These are phyloP conservation scores for Claviceps sp. DNA, from an alignment of 2,329 filamentous ascomycete genomes.

Conservation along the genomic window DNA sequence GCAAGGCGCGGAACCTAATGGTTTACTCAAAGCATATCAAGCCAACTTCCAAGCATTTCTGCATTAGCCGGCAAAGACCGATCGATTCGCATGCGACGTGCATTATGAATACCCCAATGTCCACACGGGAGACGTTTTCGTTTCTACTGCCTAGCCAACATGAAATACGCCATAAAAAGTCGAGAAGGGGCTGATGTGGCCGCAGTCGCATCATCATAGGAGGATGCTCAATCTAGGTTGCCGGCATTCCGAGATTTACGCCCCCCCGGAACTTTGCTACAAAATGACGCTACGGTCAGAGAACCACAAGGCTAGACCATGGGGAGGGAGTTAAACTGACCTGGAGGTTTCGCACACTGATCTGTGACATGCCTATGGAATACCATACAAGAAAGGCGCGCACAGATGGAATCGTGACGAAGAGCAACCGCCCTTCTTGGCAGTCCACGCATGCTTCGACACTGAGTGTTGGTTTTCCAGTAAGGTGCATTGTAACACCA, in stretches of 20 bases:
- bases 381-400: neutral
- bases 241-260: conserved; percentile 30
- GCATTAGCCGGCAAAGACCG: neutral
- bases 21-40: neutral
- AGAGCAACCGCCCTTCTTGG: conserved; percentile 8
- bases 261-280: conserved; percentile 11
- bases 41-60: neutral
- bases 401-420: neutral
- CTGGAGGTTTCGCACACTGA: conserved; percentile 9
- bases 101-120: too few relatives aligned
- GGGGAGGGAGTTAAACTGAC: conserved; percentile 11
- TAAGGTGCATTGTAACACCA: conserved; percentile 9
- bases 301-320: conserved; percentile 6
- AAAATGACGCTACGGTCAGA: conserved; percentile 9
- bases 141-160: too few relatives aligned
- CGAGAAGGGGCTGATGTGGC: too few relatives aligned
- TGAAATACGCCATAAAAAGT: too few relatives aligned
- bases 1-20: neutral
- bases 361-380: conserved; percentile 4
- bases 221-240: conserved; percentile 29
- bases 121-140: too few relatives aligned
- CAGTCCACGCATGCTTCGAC: conserved; percentile 13
- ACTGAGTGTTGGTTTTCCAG: conserved; percentile 14
- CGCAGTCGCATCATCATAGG: conserved; percentile 19
- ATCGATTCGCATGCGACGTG: conserved; percentile 11